These are phyloP conservation scores for Fusarium kyushuense DNA, from an alignment of 2,329 filamentous ascomycete species.

Conservation along the genomic window DNA sequence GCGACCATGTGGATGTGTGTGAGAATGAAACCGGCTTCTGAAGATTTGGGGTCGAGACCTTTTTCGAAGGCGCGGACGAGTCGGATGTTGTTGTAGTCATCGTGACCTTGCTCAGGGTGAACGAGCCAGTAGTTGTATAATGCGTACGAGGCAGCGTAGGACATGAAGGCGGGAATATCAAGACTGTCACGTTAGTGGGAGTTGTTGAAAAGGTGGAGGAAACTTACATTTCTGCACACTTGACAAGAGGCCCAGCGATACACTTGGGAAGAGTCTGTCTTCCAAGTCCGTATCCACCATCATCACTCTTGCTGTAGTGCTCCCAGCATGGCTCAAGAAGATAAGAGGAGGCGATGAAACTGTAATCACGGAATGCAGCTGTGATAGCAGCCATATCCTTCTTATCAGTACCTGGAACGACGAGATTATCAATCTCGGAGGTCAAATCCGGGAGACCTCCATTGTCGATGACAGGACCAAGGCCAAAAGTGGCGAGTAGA, in stretches of 20 bases:
- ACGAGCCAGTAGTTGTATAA: conserved; percentile 75
- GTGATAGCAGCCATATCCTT: conserved; percentile 37
- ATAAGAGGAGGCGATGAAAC: conserved; percentile 36
- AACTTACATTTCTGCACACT: conserved; percentile 38
- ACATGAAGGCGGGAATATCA: conserved; percentile 41
- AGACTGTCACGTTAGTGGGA: conserved; percentile 11
- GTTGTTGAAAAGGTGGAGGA: fast-evolving
- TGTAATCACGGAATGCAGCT: conserved; percentile 37
- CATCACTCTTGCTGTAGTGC: conserved; percentile 29
- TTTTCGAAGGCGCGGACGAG: conserved; percentile 92
- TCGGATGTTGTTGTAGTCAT: conserved; percentile 76
- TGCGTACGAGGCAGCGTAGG: conserved; percentile 72
- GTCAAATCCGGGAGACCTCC: conserved; percentile 36
- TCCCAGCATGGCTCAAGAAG: conserved; percentile 39
- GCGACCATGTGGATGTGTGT: conserved; percentile 97
- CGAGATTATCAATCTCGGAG: conserved; percentile 34
- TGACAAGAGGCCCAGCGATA: conserved; percentile 37
- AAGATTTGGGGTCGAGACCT: conserved; percentile 86
- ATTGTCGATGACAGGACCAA: conserved; percentile 33
- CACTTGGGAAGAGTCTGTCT: conserved; percentile 37
- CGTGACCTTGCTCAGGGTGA: conserved; percentile 67
- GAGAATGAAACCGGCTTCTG: conserved; percentile 95
- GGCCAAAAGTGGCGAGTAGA: conserved; percentile 30
- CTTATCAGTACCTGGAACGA: conserved; percentile 30
- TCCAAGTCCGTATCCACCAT: conserved; percentile 32